Base-by-base conservation (phyloP, 169 alveolate genomes). In the Eimeria praecox region DNA sequence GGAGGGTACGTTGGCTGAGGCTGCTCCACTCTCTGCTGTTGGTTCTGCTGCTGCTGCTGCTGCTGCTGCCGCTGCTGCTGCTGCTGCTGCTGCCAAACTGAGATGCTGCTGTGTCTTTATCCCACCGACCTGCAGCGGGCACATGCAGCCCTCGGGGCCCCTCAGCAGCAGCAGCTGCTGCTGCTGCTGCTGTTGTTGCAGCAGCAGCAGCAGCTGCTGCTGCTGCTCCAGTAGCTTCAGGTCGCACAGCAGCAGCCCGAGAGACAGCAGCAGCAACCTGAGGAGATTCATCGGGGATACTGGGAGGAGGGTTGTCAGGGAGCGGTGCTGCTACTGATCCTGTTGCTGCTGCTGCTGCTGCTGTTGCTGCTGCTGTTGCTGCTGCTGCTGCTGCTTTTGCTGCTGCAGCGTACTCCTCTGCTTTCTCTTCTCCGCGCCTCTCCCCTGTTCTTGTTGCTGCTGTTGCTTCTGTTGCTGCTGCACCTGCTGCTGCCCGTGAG, bases 321-420 rank as follows among this genome's bases (percentile, higher is more conserved):
- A 16, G 30, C 40, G 44, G n/a, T 78, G 88, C 62, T 38, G 83
- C 83, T 73, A 46, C 49, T 73, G 83, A 22, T 5, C 27, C 83
- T 8, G 30, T 62, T 78, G 88, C 88, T 33, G 56, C 88, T 78
- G 88, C 88, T 33, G 56, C 35, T 14, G 56, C 66, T 38, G 35
- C 44, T 49, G 69, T 62, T 4, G 71, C 40, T 27, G 69, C 71
- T 44, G 71, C 69, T 27, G 40, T 12, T 20, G 90, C 71, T 44
- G 90, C 90, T 49, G 64, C 12, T 40, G 69, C 27, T 6, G 38
- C 71, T 80, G 64, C 27, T 44, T 38, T 35, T 24, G 69, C 90
- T 44, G 90, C 69, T 46, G n/a, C n/a, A n/a, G n/a, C n/a, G n/a
- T n/a, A n/a, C n/a, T n/a, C n/a, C n/a, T n/a, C n/a, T n/a, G 64